These are phyloP conservation scores for Aspergillus clavatus DNA, from an alignment of 2,329 filamentous ascomycete species.

Conservation along the genomic window DNA sequence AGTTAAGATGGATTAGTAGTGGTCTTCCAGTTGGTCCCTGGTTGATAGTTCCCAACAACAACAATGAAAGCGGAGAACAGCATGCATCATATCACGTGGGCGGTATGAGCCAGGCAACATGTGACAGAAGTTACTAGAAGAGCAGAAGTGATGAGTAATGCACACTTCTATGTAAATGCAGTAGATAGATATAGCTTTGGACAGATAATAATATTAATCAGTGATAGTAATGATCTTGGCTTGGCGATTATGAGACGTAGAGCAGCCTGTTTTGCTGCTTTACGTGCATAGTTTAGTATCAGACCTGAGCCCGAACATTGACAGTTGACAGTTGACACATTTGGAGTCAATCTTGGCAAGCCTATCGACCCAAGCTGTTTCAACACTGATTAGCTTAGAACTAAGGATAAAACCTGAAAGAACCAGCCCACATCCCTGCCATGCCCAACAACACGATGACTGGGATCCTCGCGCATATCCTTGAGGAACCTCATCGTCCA, in stretches of 20 bases:
- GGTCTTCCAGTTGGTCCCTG: constrained; percentile 6
- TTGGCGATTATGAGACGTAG: too few relatives aligned
- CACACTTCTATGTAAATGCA: not conserved
- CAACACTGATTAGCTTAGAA: too few relatives aligned
- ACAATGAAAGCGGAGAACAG: constrained; percentile 16
- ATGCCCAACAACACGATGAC: not conserved
- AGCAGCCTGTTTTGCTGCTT: too few relatives aligned
- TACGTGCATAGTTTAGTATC: too few relatives aligned
- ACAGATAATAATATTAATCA: too few relatives aligned
- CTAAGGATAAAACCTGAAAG: too few relatives aligned
- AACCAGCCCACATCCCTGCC: not conserved
- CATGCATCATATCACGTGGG: constrained; percentile 29
- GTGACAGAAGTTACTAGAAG: constrained; percentile 24
- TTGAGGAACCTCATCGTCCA: not conserved
- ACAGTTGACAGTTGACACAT: too few relatives aligned
- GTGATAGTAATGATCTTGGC: too few relatives aligned
- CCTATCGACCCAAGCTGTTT: too few relatives aligned
- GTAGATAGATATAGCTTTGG: not conserved
- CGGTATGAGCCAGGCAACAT: constrained; percentile 18
- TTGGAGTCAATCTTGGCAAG: too few relatives aligned
- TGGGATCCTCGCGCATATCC: not conserved
- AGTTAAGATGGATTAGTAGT: constrained; percentile 8
- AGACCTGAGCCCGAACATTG: too few relatives aligned
- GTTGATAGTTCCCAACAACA: constrained; percentile 20
- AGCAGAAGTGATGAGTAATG: not conserved